A percentile compares a stretch with the other conserved stretches of the same genome.
Evolutionary conservation across 192 early-diverging fungal species (phyloP).

Genomic region (Backusella tuberculispora): DNA sequence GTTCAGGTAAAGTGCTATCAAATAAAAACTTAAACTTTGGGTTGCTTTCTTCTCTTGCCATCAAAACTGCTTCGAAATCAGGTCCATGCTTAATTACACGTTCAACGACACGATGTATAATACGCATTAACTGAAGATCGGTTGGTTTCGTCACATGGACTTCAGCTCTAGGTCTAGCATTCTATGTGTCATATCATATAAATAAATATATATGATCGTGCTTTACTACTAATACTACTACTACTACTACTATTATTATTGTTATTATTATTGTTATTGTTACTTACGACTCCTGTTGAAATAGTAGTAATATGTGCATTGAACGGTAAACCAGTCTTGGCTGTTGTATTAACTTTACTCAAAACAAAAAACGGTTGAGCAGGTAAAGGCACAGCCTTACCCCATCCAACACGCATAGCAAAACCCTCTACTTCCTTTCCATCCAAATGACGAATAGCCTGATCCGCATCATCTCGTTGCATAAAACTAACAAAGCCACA

Average conservation of each 20-base stretch:
- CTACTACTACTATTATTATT: background rate
- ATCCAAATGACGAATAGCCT: slow-evolving; percentile 76
- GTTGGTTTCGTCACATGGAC: slow-evolving; percentile 67
- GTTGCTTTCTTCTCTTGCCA: slow-evolving; percentile 61
- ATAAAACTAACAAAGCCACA: slow-evolving; percentile 93
- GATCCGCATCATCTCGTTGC: slow-evolving; percentile 69
- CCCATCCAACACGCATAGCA: slow-evolving; percentile 79
- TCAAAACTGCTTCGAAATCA: slow-evolving; percentile 60
- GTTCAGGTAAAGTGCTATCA: slow-evolving; percentile 70
- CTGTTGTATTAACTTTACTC: slow-evolving; percentile 29
- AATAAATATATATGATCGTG: background rate
- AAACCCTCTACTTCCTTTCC: slow-evolving; percentile 64
- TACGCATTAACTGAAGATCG: slow-evolving; percentile 52
- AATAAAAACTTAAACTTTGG: slow-evolving; percentile 74
- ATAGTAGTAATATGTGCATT: slow-evolving; percentile 57
- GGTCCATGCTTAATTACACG: slow-evolving; percentile 76
- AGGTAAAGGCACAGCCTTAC: slow-evolving; percentile 79
- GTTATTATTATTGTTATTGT: background rate
- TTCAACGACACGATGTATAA: slow-evolving; percentile 88
- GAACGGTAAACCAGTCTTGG: slow-evolving; percentile 57
- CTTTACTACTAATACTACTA: no score
- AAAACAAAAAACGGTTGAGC: slow-evolving; percentile 68
- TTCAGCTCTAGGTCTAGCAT: slow-evolving; percentile 57
- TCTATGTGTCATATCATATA: slow-evolving; percentile 6
- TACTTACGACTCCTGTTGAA: slow-evolving; percentile 13